These are phyloP conservation scores for Phanerodontia chrysosporium DNA, from an alignment of 768 basidiomycete genomes.

Conservation along the genomic window DNA sequence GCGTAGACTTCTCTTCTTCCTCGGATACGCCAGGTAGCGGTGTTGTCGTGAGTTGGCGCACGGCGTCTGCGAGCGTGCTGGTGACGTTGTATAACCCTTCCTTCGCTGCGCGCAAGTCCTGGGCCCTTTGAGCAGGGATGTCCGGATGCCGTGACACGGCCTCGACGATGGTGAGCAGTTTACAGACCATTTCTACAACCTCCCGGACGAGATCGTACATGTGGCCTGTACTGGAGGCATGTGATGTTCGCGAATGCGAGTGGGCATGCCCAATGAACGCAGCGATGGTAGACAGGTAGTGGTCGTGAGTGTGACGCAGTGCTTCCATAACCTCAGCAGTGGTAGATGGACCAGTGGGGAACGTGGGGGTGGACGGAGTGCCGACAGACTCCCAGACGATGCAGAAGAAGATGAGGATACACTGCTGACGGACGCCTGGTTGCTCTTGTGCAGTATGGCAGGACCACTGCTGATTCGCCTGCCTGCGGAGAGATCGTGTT, in stretches of 20 bases:
- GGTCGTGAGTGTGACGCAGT: slow-evolving; percentile 81
- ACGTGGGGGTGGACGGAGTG: slow-evolving; percentile 44
- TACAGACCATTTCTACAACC: slow-evolving; percentile 90
- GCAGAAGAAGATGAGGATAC: slow-evolving; percentile 61
- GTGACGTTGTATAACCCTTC: slow-evolving; percentile 82
- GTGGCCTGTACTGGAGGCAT: slow-evolving; percentile 90
- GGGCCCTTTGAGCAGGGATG: slow-evolving; percentile 58
- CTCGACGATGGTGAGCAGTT: slow-evolving; percentile 87
- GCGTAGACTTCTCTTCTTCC: slow-evolving; percentile 74
- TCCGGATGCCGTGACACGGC: slow-evolving; percentile 77
- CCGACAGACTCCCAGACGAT: slow-evolving; percentile 54
- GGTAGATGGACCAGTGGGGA: slow-evolving; percentile 71
- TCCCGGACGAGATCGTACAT: slow-evolving; percentile 94
- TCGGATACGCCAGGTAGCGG: slow-evolving; percentile 50
- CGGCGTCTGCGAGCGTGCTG: slow-evolving; percentile 81
- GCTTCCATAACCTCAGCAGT: slow-evolving; percentile 69
- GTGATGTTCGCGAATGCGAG: slow-evolving; percentile 83
- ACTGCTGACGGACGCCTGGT: slow-evolving; percentile 58
- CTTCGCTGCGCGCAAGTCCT: slow-evolving; percentile 65
- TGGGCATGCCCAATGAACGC: slow-evolving; percentile 98
- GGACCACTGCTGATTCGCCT: slow-evolving; percentile 1
- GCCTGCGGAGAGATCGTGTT: background rate
- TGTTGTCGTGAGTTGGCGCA: slow-evolving; percentile 66
- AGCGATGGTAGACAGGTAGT: slow-evolving; percentile 89
- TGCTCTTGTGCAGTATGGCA: slow-evolving; percentile 12